A percentile compares a stretch with the other conserved stretches of the same genome.
phyloP scores from a whole-genome alignment of 495 filamentous ascomycete genomes.

The Parathielavia appendiculata region DNA sequence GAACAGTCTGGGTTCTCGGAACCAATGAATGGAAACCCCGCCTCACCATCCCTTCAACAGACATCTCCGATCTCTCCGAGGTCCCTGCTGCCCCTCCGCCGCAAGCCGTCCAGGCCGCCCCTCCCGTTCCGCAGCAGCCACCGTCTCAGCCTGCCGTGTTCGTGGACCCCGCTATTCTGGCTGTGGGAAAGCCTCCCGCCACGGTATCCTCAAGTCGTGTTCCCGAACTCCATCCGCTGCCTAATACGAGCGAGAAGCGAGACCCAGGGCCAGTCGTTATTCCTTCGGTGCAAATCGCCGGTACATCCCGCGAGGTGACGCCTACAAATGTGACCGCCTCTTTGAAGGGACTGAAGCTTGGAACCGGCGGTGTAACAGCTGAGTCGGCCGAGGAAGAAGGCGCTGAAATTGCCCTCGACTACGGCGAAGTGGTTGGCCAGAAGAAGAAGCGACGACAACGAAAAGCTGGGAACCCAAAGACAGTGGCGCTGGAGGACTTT shows the following conservation, averaged over 20 bases:
- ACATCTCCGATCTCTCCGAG: conserved; percentile 40
- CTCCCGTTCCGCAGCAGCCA: conserved; percentile 13
- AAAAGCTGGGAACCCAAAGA: conserved; percentile 17
- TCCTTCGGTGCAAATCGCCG: background rate
- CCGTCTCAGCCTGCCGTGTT: conserved; percentile 31
- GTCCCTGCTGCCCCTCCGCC: conserved; percentile 17
- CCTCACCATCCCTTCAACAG: conserved; percentile 32
- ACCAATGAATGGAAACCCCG: conserved; percentile 33
- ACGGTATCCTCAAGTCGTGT: conserved; percentile 15
- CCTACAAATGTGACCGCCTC: conserved; percentile 12
- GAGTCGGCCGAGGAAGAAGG: conserved; percentile 26
- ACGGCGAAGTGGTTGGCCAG: conserved; percentile 13
- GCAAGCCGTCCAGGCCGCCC: conserved; percentile 3
- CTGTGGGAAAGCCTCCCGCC: conserved; percentile 38
- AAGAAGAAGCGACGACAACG: conserved; percentile 28
- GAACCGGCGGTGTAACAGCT: background rate
- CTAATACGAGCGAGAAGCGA: conserved; percentile 36
- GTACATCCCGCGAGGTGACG: conserved; percentile 13
- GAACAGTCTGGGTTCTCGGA: conserved; percentile 27
- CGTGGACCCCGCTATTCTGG: conserved; percentile 53
- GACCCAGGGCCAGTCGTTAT: conserved; percentile 25
- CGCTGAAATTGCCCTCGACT: conserved; percentile 13
- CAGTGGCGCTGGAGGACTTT: conserved; percentile 17
- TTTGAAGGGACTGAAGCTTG: conserved; percentile 21
- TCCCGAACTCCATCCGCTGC: conserved; percentile 23